These are phyloP conservation scores for Aspergillus alliaceus DNA, from an alignment of 2,329 filamentous ascomycete species.

Conservation along the genomic window DNA sequence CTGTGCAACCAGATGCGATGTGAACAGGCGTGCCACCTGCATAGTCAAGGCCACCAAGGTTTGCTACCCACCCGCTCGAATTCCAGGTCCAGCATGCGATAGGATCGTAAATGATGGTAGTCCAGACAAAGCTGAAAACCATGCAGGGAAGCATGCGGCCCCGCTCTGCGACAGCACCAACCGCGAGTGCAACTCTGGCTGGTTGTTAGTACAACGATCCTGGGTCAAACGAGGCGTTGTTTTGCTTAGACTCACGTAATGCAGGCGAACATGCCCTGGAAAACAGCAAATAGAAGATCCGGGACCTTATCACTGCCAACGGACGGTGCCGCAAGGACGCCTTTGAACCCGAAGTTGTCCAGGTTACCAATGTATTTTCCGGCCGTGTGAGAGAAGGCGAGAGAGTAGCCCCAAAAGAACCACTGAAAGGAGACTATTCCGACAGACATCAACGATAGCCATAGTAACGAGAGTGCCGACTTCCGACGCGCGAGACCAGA, in stretches of 20 bases:
- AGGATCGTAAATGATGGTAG: slow-evolving; percentile 85
- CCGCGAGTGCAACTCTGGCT: slow-evolving; percentile 72
- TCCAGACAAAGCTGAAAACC: slow-evolving; percentile 92
- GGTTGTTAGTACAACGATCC: slow-evolving; percentile 15
- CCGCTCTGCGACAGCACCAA: slow-evolving; percentile 81
- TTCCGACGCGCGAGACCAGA: slow-evolving; percentile 85
- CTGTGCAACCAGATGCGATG: slow-evolving; percentile 78
- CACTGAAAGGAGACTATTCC: slow-evolving; percentile 84
- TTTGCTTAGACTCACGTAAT: slow-evolving; percentile 66
- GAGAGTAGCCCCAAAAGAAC: slow-evolving; percentile 93
- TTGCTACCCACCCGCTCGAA: slow-evolving; percentile 73
- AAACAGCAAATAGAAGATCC: slow-evolving; percentile 81
- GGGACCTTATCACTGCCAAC: slow-evolving; percentile 73
- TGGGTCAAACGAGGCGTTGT: background rate
- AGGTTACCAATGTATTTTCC: slow-evolving; percentile 76
- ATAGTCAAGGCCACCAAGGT: slow-evolving; percentile 81
- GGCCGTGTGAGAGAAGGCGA: slow-evolving; percentile 77
- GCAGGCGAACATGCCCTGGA: slow-evolving; percentile 61
- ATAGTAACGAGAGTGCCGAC: slow-evolving; percentile 82
- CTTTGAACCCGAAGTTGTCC: slow-evolving; percentile 74
- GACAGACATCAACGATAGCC: slow-evolving; percentile 78
- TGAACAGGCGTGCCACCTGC: slow-evolving; percentile 90
- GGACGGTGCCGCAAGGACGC: slow-evolving; percentile 73
- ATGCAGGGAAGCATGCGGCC: slow-evolving; percentile 86
- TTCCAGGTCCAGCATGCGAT: slow-evolving; percentile 98